phyloP scores from a whole-genome alignment of 371 early-diverging fungal genomes.

The Mortierella sp. region DNA sequence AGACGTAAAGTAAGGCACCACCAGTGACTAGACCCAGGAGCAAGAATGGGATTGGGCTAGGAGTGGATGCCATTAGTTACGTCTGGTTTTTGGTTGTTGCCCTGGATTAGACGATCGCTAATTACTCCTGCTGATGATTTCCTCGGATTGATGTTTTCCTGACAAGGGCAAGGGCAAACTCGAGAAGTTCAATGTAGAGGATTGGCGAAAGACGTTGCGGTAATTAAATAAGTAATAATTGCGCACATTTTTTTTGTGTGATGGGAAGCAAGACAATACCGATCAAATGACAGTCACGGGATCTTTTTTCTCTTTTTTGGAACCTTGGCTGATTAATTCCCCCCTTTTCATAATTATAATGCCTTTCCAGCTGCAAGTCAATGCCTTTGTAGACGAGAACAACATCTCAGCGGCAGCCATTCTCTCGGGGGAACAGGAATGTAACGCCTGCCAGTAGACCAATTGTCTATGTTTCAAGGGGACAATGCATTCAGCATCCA shows the following conservation, averaged over 20 bases:
- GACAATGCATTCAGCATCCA: conserved; percentile 32
- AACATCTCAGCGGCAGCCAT: neutral
- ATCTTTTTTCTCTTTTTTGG: neutral
- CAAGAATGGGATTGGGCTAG: conserved; percentile 51
- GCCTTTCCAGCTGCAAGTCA: conserved; percentile 28
- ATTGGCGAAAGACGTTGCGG: no score
- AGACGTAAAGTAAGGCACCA: conserved; percentile 50
- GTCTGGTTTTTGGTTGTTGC: neutral
- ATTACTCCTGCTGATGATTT: no score
- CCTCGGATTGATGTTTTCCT: no score
- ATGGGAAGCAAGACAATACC: no score
- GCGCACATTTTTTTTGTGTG: no score
- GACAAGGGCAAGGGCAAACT: no score
- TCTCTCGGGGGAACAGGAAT: conserved; percentile 14
- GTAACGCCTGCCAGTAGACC: conserved; percentile 22
- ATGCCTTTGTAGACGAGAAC: conserved; percentile 45
- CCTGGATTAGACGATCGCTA: neutral
- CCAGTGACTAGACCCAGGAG: conserved; percentile 54
- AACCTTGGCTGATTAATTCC: neutral
- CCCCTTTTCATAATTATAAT: neutral
- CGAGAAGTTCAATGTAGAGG: no score
- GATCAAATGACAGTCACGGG: no score
- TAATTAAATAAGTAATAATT: no score
- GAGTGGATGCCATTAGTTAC: conserved; percentile 12
- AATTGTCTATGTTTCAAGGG: conserved; percentile 39